Base-by-base conservation (phyloP, 495 filamentous ascomycete species). In the Lasiosphaeria miniovina region DNA sequence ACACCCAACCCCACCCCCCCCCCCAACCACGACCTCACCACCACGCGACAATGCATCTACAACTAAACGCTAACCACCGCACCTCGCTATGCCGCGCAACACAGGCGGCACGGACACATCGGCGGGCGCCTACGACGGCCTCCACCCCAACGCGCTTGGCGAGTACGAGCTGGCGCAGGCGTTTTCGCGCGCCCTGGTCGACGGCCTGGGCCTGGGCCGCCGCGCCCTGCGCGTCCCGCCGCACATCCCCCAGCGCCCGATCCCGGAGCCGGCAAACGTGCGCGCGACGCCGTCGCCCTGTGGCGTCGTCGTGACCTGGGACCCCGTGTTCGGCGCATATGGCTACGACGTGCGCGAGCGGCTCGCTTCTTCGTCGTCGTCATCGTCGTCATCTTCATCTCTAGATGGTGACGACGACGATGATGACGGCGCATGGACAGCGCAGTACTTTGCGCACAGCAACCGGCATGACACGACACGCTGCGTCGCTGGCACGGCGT, bases 81-180 rank as follows among this genome's bases (percentile, higher is more conserved):
- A 24, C 24, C 24, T 24, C 24, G 24, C 24, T 24, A 2, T 0
- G 24, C 24, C 24, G 24, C 24, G 2, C 24, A 24, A 24, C 24
- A 24, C 24, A 24, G 24, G 24, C 24, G 24, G 24, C 24, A 24
- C 0, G 24, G 24, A 24, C 1, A 24, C 24, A 24, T 24, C 24
- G 24, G 24, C 36, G 24, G 68, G 58, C 1, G 60, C 68, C 10
- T 73, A 73, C 51, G 73, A 76, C 53, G 73, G 73, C n/a, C 62
- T 76, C 14, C 73, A 76, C 33, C 73, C 73, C 14, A 72, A 72
- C 35, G 61, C 67, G 11, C 55, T 70, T 2, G 73, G 73, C 31
- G 70, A 75, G 35, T 72, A 63, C 54, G 51, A 72, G 40, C 52
- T 73, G 45, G 68, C 65, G 10, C 45, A 58, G 9, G 65, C 71